Base-by-base conservation (phyloP, 1,284 basidiomycete genomes). In the Meripilus lineatus region DNA sequence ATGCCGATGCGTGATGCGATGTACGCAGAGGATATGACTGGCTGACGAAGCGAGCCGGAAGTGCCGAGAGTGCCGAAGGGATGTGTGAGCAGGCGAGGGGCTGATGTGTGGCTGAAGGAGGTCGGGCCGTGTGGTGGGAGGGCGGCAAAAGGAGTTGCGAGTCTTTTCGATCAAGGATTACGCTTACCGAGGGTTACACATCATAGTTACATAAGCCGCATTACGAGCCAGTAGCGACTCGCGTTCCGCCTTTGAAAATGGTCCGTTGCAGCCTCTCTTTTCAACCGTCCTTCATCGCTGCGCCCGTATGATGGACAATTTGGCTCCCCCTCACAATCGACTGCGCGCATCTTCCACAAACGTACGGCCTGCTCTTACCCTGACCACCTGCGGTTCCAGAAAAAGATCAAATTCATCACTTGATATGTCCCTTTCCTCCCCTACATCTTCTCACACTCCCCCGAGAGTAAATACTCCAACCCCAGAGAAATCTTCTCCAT, bases 341-440 rank as follows among this genome's bases (percentile, higher is more conserved):
- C 67, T 67, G 56, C 74, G 79, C 47, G 77, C 82, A 0, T 79
- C 75, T 24, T 84, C 81, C 32, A 79, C 79, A 17, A 78, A 70
- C 55, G 67, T 81, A 32, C 70, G 76, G 28, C 74, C 79, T 25
- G 66, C 74, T 10, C 57, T 80, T 25, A 73, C 77, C 38, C 61
- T 77, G 49, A 63, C 66, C 50, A 68, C 79, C 41, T 68, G 81
- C 38, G 79, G 77, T 30, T 44, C 56, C 24, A 73, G 78, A 49
- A 70, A 77, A 51, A 71, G 72, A 26, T 68, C 68, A 4, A 68
- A 65, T 44, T 67, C 69, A 40, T 58, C 64, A 42, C 50, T 68
- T 32, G 63, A 58, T 58, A 54, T 63, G 40, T 49, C 64, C 17
- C 50, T 56, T 24, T 54, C 61, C 52, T 38, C 55, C 46, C 40